phyloP scores from a whole-genome alignment of 1,284 basidiomycete genomes.

The Ceratorhiza oryzae-sativae region DNA sequence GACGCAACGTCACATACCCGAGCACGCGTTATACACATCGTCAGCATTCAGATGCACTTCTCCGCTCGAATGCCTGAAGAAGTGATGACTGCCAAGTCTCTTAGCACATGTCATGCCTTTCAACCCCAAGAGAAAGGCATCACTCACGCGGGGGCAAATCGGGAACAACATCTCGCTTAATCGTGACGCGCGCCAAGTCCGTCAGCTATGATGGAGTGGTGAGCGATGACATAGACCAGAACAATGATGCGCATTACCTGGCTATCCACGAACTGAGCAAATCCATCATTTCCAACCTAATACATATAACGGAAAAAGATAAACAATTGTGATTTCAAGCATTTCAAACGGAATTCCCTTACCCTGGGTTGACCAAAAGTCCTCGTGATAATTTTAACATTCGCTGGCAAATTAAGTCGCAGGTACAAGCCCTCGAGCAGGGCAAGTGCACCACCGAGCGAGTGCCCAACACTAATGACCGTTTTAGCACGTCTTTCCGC shows the following conservation, averaged over 20 bases:
- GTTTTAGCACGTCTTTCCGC: neutral
- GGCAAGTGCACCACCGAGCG: constrained; percentile 60
- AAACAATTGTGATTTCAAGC: neutral
- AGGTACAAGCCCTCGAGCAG: constrained; percentile 59
- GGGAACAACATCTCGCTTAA: constrained; percentile 57
- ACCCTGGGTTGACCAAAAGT: constrained; percentile 69
- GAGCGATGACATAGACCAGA: neutral
- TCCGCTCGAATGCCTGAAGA: constrained; percentile 63
- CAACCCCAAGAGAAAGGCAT: neutral
- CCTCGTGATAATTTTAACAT: constrained; percentile 54
- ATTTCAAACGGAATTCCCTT: constrained; percentile 22
- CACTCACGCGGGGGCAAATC: constrained; percentile 52
- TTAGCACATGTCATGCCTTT: constrained; percentile 7
- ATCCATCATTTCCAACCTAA: constrained; percentile 67
- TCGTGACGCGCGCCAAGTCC: constrained; percentile 59
- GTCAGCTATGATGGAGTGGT: constrained; percentile 38
- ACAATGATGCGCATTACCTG: constrained; percentile 4
- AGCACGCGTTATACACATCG: constrained; percentile 58
- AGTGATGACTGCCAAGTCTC: constrained; percentile 54
- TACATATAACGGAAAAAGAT: neutral
- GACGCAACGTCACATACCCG: constrained; percentile 49
- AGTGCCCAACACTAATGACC: constrained; percentile 47
- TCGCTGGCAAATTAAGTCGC: constrained; percentile 55
- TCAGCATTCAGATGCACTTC: constrained; percentile 65
- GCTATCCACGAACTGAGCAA: constrained; percentile 64